A percentile compares a stretch with the other conserved stretches of the same genome.
Evolutionary conservation across 148 eudicot genomes (phyloP).

Genomic region (Chenopodium berlandieri): DNA sequence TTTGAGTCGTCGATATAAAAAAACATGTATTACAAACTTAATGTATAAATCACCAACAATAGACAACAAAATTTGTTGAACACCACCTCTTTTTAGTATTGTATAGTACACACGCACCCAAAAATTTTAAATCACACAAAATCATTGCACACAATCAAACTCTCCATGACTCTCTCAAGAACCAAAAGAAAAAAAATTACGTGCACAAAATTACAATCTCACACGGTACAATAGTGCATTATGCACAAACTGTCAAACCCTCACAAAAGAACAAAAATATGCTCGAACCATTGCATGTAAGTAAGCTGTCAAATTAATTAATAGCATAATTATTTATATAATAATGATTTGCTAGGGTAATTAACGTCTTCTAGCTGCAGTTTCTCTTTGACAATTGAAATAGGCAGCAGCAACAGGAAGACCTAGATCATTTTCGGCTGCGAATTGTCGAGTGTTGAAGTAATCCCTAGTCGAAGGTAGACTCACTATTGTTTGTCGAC

Average conservation of each 20-base stretch:
- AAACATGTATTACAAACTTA: too few relatives aligned
- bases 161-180: too few relatives aligned
- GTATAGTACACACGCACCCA: too few relatives aligned
- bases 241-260: not conserved
- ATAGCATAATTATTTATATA: not conserved
- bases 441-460: conserved; percentile 63
- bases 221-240: not conserved
- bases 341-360: not conserved
- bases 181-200: too few relatives aligned
- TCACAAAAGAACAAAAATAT: not conserved
- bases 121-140: not conserved
- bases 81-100: too few relatives aligned
- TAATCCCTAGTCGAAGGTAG: conserved; percentile 59
- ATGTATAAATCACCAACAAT: too few relatives aligned
- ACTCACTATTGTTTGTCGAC: conserved; percentile 33
- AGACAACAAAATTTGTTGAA: too few relatives aligned
- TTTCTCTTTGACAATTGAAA: conserved; percentile 81
- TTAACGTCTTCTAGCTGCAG: conserved; percentile 75
- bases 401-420: conserved; percentile 78
- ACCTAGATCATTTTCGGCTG: conserved; percentile 60
- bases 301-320: not conserved
- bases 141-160: not conserved
- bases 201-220: not conserved
- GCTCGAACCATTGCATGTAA: not conserved
- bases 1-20: too few relatives aligned